Evolutionary conservation across 495 filamentous ascomycete genomes (phyloP), one percentile per base, ranked within the genome.

Genomic region (Jackrogersella multiformis): DNA sequence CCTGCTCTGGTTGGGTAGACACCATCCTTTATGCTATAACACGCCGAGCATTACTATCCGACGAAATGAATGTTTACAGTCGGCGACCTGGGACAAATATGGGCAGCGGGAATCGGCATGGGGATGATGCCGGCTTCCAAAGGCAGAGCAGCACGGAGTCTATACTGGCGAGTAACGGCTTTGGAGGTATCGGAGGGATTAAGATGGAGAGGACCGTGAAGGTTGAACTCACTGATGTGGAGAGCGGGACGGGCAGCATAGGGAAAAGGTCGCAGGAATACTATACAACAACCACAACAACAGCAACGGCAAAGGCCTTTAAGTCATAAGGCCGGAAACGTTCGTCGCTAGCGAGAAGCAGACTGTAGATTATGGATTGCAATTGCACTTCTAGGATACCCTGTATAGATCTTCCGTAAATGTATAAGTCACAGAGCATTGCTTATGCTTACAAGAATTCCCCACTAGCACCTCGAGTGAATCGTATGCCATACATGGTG

Each of bases 1-100:
- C 88, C 1, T 87, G 80, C 44, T 88, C 85, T 32, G 88, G 88
- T 4, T 84, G 87, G 74, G 79, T 89, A 24, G 88, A 91, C 62
- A 86, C 85, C 5, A 41, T 87, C 2, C 80, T 90, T 2, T 91
- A 91, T 69, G 84, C 87, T 0, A 72, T 88, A 12, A 91, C 87
- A 12, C 82, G 88, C 8, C 74, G 80, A 9, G 75, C 80, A 8
- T 65, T 79, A 16, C 70, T 79, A 13, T 79, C 73, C 59, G 63
- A 67, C 56, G 73, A 74, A 48, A 28, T 63, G 16, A 51, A 62
- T 21, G 57, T 59, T 36, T 65, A 61, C 36, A 24, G 56, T 13
- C 61, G 51, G 10, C 66, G 56, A n/a, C 15, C 60, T 2, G 26
- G 26, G 9, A 4, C 41, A 21, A 48, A 56, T 24, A 15, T 5